A percentile compares a stretch with the other conserved stretches of the same genome.
Evolutionary conservation across 768 basidiomycete genomes (phyloP).

Genomic region (Zangia roseola): DNA sequence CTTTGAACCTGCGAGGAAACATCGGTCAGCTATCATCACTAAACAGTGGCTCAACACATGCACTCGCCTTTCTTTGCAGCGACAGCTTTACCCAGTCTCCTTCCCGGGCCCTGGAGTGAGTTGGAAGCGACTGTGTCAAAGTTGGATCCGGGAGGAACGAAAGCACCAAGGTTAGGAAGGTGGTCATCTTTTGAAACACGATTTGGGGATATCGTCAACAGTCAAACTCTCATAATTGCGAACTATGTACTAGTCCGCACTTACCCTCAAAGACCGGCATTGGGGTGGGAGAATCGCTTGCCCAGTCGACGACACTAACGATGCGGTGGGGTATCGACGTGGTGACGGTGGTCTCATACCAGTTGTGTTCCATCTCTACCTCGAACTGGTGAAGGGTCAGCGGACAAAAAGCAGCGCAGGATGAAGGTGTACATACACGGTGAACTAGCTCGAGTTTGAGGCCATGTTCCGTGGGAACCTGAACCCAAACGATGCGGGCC

Average conservation of each 20-base stretch:
- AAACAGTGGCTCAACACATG: neutral
- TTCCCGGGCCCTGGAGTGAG: neutral
- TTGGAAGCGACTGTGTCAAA: conserved; percentile 16
- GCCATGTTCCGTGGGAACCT: conserved; percentile 68
- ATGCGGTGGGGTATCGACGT: conserved; percentile 72
- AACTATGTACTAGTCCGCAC: conserved; percentile 5
- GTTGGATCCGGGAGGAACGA: conserved; percentile 20
- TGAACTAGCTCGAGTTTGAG: conserved; percentile 72
- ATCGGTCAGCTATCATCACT: neutral
- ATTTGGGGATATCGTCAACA: neutral
- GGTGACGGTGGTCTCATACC: conserved; percentile 91
- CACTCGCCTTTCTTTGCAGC: conserved; percentile 14
- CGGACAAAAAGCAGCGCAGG: neutral
- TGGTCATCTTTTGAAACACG: conserved; percentile 6
- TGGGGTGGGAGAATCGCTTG: conserved; percentile 65
- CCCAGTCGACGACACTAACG: conserved; percentile 93
- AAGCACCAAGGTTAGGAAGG: conserved; percentile 28
- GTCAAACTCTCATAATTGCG: conserved; percentile 6
- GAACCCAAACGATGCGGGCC: conserved; percentile 75
- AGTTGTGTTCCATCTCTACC: conserved; percentile 92
- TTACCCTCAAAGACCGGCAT: conserved; percentile 16
- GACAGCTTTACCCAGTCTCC: conserved; percentile 14
- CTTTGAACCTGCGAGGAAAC: conserved; percentile 6
- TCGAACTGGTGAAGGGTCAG: conserved; percentile 56
- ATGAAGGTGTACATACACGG: conserved; percentile 19